Conservation (phyloP, 768 basidiomycete genomes). For the Neoboletus subvelutipes region DNA sequence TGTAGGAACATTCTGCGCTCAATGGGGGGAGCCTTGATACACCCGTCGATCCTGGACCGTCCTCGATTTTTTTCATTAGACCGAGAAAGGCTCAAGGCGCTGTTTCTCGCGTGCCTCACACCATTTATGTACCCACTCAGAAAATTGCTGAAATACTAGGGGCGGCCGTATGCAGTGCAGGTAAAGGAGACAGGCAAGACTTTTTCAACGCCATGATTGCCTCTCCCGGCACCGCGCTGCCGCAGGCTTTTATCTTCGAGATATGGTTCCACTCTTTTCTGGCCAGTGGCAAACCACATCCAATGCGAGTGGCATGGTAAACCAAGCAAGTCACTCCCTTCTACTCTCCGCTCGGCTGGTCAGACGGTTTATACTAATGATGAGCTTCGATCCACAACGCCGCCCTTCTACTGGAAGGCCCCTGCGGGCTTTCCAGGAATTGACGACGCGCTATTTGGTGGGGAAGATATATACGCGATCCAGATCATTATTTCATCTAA, state of each 20-base stretch:
- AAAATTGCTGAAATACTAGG: neutral
- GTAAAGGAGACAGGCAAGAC: slow-evolving; percentile 2
- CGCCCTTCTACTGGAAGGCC: slow-evolving; percentile 4
- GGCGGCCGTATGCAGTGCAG: neutral
- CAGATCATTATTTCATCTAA: neutral
- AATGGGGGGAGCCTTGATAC: neutral
- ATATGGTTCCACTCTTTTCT: slow-evolving; percentile 3
- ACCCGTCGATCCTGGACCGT: neutral
- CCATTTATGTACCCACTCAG: neutral
- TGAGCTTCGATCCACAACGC: neutral
- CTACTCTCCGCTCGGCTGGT: neutral
- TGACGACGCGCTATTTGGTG: neutral
- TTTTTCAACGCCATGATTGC: slow-evolving; percentile 2
- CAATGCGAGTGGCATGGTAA: neutral
- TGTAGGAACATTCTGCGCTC: neutral
- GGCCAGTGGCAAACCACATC: neutral
- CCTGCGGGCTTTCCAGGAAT: neutral
- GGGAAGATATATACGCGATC: slow-evolving; percentile 1
- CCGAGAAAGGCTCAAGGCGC: neutral
- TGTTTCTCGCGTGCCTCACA: neutral
- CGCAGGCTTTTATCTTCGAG: slow-evolving; percentile 3
- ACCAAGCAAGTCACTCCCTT: neutral
- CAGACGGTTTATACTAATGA: neutral
- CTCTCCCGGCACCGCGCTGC: neutral
- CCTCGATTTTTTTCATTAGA: slow-evolving; percentile 3